Evolutionary conservation across 2,329 filamentous ascomycete genomes (phyloP), one percentile per base, ranked within the genome.

Genomic region (Colletotrichum sublineola): DNA sequence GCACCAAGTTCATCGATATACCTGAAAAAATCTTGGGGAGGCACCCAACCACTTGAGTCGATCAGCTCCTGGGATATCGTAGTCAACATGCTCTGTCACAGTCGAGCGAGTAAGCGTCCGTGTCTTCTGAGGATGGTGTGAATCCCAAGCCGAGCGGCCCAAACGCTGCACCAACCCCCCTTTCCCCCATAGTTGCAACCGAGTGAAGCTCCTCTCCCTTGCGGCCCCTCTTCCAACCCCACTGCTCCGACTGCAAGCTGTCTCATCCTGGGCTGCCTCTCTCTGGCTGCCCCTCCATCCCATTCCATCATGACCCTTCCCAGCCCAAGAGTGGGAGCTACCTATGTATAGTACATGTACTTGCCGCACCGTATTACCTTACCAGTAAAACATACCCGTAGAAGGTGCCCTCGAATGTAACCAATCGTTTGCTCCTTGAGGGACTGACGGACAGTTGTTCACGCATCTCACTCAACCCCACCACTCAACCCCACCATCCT

Each of bases 261-360:
- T 73, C 70, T 65, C 66, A 73, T 73, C 70, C 66, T 65, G 53
- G 70, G 60, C 60, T 73, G 66, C 66, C 66, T 73, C 65, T 58
- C 33, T 31, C 40, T n/a, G n/a, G 53, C 40, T 29, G 66, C 53
- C 66, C 60, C 70, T 69, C 60, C 55, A 38, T 42, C 24, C 57
- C 65, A 58, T n/a, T 38, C 48, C 38, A 24, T 18, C 48, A 18
- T n/a, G 24, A 38, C 50, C 57, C 40, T 57, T 57, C 57, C 42
- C 63, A 57, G 18, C 67, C 33, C 40, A 33, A 70, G 18, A 20
- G 42, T 24, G n/a, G 31, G 18, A 29, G 36, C 46, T 55, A 63
- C 62, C 48, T 56, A 24, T 12, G 12, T 55, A 29, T 33, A 46
- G 44, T n/a, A 46, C 33, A 9, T 63, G 48, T n/a, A 46, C 33